Conservation (phyloP, 495 filamentous ascomycete genomes). For the Polyplosphaeria fusca region DNA sequence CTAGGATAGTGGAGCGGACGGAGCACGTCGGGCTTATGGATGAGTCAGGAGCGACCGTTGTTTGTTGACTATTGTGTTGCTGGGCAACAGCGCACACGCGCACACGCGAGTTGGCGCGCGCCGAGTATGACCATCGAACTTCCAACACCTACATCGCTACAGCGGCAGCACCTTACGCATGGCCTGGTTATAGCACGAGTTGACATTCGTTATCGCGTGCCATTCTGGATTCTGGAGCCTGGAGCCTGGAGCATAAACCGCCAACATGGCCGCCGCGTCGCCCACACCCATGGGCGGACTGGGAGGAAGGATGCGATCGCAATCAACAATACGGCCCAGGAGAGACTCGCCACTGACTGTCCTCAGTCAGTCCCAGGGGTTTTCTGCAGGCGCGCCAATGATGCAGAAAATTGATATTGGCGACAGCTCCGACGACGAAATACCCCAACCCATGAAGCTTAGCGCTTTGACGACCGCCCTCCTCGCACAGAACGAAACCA, state of each 20-base stretch:
- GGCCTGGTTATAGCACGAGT: slow-evolving; percentile 27
- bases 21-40: too few relatives aligned
- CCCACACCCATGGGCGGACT: slow-evolving; percentile 31
- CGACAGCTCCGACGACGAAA: slow-evolving; percentile 45
- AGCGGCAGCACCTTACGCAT: slow-evolving; percentile 33
- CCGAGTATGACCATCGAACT: not conserved
- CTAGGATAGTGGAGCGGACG: too few relatives aligned
- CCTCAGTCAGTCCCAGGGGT: slow-evolving; percentile 36
- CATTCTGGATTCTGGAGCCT: too few relatives aligned
- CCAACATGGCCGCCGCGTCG: slow-evolving; percentile 33
- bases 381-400: slow-evolving; percentile 36
- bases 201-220: slow-evolving; percentile 32
- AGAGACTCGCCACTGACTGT: slow-evolving; percentile 41
- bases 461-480: slow-evolving; percentile 43
- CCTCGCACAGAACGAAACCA: slow-evolving; percentile 38
- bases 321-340: slow-evolving; percentile 23
- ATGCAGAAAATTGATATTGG: slow-evolving; percentile 41
- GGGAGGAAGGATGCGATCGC: slow-evolving; percentile 26
- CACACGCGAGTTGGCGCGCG: slow-evolving; percentile 7
- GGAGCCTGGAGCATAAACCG: too few relatives aligned
- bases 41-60: not conserved
- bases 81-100: slow-evolving; percentile 5
- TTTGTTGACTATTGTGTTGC: slow-evolving; percentile 17
- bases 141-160: slow-evolving; percentile 29
- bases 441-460: slow-evolving; percentile 42